Evolutionary conservation across 495 filamentous ascomycete genomes (phyloP).

Genomic region (Cudoniella acicularis): DNA sequence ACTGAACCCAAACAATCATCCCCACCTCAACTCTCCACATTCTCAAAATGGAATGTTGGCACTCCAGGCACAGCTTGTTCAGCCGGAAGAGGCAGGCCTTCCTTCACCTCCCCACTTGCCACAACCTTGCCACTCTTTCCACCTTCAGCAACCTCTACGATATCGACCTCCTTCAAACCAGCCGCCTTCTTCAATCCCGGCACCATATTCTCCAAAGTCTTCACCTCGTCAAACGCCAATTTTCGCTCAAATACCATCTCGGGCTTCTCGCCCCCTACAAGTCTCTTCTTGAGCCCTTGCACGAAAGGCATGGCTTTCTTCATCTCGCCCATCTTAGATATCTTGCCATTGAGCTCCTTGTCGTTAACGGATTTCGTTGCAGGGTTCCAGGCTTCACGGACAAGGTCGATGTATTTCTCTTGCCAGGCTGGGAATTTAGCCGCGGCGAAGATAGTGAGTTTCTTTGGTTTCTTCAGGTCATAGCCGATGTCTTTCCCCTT

Average conservation of each 20-base stretch:
- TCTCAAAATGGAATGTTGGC: constrained; percentile 75
- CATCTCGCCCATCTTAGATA: constrained; percentile 79
- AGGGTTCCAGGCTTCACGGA: constrained; percentile 53
- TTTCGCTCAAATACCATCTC: constrained; percentile 73
- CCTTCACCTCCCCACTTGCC: constrained; percentile 47
- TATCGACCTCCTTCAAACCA: constrained; percentile 57
- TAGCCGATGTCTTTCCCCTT: constrained; percentile 82
- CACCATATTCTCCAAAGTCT: constrained; percentile 58
- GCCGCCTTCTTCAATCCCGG: constrained; percentile 59
- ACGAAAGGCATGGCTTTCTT: constrained; percentile 99
- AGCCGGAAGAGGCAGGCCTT: constrained; percentile 50
- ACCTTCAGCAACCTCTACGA: constrained; percentile 66
- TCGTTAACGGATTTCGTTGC: constrained; percentile 52
- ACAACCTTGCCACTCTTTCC: constrained; percentile 60
- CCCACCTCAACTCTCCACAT: constrained; percentile 42
- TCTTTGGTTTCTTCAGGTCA: constrained; percentile 87
- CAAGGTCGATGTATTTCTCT: constrained; percentile 80
- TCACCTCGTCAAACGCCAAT: constrained; percentile 80
- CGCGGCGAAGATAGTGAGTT: constrained; percentile 81
- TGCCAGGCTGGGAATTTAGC: constrained; percentile 83
- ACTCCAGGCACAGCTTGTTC: constrained; percentile 73
- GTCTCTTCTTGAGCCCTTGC: constrained; percentile 75
- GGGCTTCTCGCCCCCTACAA: constrained; percentile 56
- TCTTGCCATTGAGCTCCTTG: constrained; percentile 69
- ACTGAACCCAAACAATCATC: background rate